Base-by-base conservation (phyloP, 306 rosid species). In the Fagus crenata region DNA sequence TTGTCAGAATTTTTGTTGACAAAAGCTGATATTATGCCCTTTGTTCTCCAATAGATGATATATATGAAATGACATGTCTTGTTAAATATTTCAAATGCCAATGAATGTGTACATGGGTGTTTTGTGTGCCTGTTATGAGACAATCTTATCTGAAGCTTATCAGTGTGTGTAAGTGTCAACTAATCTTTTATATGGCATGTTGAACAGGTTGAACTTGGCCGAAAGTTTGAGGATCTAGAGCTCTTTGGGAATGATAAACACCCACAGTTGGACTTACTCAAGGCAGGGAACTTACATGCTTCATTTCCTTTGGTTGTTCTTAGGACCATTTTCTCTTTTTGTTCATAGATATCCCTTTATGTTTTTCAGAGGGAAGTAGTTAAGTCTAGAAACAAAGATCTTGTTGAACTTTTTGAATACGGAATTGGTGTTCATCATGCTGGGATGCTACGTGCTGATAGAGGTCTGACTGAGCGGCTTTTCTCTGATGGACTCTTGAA, bases 341-440 rank as follows among this genome's bases (percentile, higher is more conserved):
- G 71, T 77, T 84, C 36, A 71, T 82, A 39, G 37, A 69, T 78
- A 67, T 78, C 77, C 17, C 39, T 71, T 87, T 69, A 11, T 88
- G 81, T 75, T 72, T 86, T 82, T 54, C 89, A 94, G 98, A 94
- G 81, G 81, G 98, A 94, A 53, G 96, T 94, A 53, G 31, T 88
- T 53, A 94, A 94, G 84, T 94, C 98, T 78, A 90, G 96, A 87
- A 94, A 94, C 84, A 94, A 87, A 86, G 96, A 92, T 89, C 93
- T 94, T 42, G 96, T 90, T 64, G 91, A 89, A 74, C 96, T 92
- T 82, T 94, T 92, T 89, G 89, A 89, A 77, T 82, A n/a, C 76
- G 98, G 96, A 53, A 69, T 89, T 79, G 98, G 98, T 59, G 78
- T 94, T 71, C 98, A 94, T 92, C 97, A 94, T 87, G 98, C 98